Base-by-base conservation (phyloP, 2,329 filamentous ascomycete species). In the Chaetoscypha palmicola region DNA sequence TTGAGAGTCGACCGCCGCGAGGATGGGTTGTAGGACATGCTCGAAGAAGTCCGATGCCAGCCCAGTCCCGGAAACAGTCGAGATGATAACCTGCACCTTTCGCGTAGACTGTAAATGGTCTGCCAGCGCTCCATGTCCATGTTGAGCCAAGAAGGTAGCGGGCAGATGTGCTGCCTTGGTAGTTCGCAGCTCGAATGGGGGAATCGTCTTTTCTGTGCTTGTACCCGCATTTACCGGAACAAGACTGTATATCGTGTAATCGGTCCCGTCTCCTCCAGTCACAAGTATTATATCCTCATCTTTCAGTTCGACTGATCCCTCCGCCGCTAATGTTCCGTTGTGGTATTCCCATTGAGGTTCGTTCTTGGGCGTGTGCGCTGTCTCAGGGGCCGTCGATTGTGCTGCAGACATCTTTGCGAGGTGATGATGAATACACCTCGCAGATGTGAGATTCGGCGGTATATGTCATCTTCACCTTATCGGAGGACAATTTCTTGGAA, bases 41-140 rank as follows among this genome's bases (percentile, higher is more conserved):
- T 73, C 59, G 63, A 75, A 86, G 52, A 83, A 79, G 1, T 57
- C 50, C 22, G 66, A 59, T 0, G 83, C 79, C 11, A 69, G 67
- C 1, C 77, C 73, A 1, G 73, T 74, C 11, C 85, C 85, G 0
- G 85, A 86, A 16, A 68, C 68, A 0, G 74, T 79, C 1, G 84
- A 89, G 14, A 89, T 70, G 17, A 90, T 61, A 14, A 88, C 68
- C 54, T 86, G 73, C n/a, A 81, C 49, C 5, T 61, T 48, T 4
- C 38, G 43, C 19, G 35, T 43, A 14, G 16, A 53, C 36, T 38
- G 48, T 24, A 46, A 60, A 47, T 74, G 62, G 2, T 53, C 37
- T 0, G 74, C 74, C 5, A 69, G 46, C 3, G 53, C 52, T 3
- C 47, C 40, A 11, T 73, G 50, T 19, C 68, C 50, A 44, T 68